Base-by-base conservation (phyloP, 352 stramenopile species). In the Peronosclerospora sorghi region DNA sequence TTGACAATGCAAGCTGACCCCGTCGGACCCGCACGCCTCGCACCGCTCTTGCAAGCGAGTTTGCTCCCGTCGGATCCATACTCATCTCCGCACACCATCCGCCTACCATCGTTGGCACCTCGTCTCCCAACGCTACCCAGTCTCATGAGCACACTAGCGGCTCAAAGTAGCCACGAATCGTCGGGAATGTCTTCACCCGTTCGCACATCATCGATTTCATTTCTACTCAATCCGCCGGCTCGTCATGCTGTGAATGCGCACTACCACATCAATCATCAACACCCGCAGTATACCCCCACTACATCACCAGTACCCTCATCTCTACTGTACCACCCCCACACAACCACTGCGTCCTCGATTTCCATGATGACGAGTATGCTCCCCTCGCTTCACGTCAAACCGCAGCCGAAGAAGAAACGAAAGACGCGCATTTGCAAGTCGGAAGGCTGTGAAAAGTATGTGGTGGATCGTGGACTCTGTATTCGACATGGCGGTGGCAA, bases 401-500 rank as follows among this genome's bases (percentile, higher is more conserved):
- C 43, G 19, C 38, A 49, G 32, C 51, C 39, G n/a, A 62, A 64
- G 30, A 70, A 74, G 43, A 70, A 64, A 32, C 45, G 48, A 19
- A 70, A 74, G 36, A 63, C 57, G 10, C 69, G 69, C 30, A 67
- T 73, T 7, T 82, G 69, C 44, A 75, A 66, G 41, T 53, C 62
- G 6, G 27, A 42, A 8, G 67, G 56, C 18, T 79, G 70, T 42
- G 53, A 71, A 10, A 78, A 82, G 45, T 73, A 78, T 46, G 67
- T 78, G 21, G 62, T 82, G 9, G 62, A 82, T 46, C 68, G 59
- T n/a, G 69, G 72, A 0, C 62, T 74, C 27, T 72, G 62, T 32
- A 65, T 68, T 42, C 58, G 58, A 9, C 62, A 72, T 37, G 58
- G 62, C 19, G 67, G 67, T 2, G 69, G 69, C 36, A 82, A 82